Evolutionary conservation across 257 asterid genomes (phyloP).

Genomic region (Solanum tarijense): DNA sequence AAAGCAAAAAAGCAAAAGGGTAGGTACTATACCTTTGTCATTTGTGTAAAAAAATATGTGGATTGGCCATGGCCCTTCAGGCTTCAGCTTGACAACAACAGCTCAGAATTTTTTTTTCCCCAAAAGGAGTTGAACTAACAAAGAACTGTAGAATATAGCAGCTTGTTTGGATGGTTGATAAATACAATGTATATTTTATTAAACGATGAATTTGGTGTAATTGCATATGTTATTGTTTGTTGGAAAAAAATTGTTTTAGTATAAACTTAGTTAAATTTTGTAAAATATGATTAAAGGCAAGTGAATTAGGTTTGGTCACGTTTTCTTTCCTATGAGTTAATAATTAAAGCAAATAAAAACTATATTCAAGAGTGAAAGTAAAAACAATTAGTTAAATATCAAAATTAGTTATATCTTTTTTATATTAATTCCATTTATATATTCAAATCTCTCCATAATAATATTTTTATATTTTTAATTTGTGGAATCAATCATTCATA

Average conservation of each 20-base stretch:
- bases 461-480: not conserved
- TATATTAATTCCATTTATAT: not conserved
- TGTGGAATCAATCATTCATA: accelerated
- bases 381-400: too few species aligned
- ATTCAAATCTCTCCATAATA: not conserved
- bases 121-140: not conserved
- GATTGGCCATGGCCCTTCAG: slow-evolving; percentile 33
- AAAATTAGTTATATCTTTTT: too few species aligned
- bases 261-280: too few species aligned
- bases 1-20: slow-evolving; percentile 6
- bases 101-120: not conserved
- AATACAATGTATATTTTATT: not conserved
- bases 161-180: not conserved
- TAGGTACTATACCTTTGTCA: slow-evolving; percentile 1
- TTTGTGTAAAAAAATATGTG: slow-evolving; percentile 11
- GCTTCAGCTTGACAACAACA: slow-evolving; percentile 8
- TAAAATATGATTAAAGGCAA: not conserved
- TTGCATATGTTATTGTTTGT: too few species aligned
- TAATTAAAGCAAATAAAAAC: not conserved
- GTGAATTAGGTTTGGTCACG: not conserved
- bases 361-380: not conserved
- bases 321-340: not conserved
- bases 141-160: not conserved
- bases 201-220: not conserved
- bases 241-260: not conserved